A percentile compares a stretch with the other conserved stretches of the same genome.
Evolutionary conservation across 148 eudicot genomes (phyloP).

Genomic region (Pharnaceum exiguum): DNA sequence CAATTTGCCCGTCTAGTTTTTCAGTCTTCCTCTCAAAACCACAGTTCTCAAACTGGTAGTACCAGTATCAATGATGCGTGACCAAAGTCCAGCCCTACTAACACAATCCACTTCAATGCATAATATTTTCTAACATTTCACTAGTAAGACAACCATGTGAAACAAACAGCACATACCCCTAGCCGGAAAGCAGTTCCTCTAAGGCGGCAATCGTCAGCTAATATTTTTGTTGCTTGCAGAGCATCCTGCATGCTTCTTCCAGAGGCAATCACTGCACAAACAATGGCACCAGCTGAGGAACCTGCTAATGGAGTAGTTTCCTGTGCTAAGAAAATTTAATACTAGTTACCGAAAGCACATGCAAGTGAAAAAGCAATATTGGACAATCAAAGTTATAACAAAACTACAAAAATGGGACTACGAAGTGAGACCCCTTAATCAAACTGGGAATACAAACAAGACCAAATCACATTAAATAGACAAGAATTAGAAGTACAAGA

Average conservation of each 20-base stretch:
- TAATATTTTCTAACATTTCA: background rate
- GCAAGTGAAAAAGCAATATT: background rate
- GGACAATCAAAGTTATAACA: background rate
- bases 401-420: too few relatives aligned
- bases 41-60: background rate
- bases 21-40: background rate
- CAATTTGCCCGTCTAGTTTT: background rate
- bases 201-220: constrained; percentile 89
- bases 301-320: constrained; percentile 97
- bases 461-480: too few relatives aligned
- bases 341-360: constrained; percentile 17
- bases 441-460: too few relatives aligned
- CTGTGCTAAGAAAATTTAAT: constrained; percentile 38
- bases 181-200: constrained; percentile 89
- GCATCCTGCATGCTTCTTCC: constrained; percentile 91
- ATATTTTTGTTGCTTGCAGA: constrained; percentile 61
- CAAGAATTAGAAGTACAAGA: too few relatives aligned
- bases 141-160: background rate
- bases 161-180: constrained; percentile 51
- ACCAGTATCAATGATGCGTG: background rate
- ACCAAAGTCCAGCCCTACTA: background rate
- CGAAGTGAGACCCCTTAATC: too few relatives aligned
- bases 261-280: constrained; percentile 88
- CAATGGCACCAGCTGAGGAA: constrained; percentile 98
- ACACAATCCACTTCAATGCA: background rate